Conservation (phyloP, 2,329 filamentous ascomycete genomes). For the Meredithiella fracta region DNA sequence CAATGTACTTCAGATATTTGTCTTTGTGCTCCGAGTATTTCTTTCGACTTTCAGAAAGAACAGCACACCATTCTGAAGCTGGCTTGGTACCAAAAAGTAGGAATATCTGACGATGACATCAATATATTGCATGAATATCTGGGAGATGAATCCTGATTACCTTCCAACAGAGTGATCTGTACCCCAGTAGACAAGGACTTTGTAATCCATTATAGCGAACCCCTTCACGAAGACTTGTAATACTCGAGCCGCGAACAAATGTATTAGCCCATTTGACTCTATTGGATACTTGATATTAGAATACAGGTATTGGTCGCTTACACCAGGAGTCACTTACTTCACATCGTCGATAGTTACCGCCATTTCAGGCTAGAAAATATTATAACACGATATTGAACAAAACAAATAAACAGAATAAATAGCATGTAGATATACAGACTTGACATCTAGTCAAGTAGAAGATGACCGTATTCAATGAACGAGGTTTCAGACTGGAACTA, state of each 20-base stretch:
- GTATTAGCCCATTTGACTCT: constrained; percentile 48
- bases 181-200: constrained; percentile 52
- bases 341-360: neutral
- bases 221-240: constrained; percentile 47
- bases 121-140: neutral
- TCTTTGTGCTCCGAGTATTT: constrained; percentile 57
- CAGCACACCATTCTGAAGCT: constrained; percentile 49
- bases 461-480: no score
- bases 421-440: no score
- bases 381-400: no score
- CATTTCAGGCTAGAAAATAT: no score
- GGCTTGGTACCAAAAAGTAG: constrained; percentile 57
- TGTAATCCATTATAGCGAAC: constrained; percentile 41
- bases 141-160: constrained; percentile 24
- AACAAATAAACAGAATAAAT: no score
- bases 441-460: no score
- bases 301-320: neutral
- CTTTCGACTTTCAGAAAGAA: constrained; percentile 50
- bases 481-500: no score
- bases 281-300: neutral
- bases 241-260: constrained; percentile 37
- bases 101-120: constrained; percentile 42
- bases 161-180: constrained; percentile 89
- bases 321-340: neutral
- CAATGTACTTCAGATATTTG: constrained; percentile 66